Conservation (phyloP, 192 early-diverging fungal species). For the Dimargaris cristalligena region DNA sequence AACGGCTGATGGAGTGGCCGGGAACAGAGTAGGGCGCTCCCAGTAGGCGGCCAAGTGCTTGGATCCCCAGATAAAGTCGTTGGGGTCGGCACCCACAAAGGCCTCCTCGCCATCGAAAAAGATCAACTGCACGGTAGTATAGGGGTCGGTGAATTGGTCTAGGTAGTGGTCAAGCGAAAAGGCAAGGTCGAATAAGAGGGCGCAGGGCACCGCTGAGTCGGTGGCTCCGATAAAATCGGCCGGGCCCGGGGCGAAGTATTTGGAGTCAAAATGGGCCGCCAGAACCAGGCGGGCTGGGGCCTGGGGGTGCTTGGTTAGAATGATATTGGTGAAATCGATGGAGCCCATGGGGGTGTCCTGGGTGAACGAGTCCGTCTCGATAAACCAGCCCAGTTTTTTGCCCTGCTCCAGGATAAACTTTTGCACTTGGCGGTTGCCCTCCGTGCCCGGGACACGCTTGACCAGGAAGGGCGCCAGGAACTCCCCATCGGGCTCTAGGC, state of each 20-base stretch:
- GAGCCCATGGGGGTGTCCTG: conserved; percentile 59
- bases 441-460: conserved; percentile 62
- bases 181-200: conserved; percentile 74
- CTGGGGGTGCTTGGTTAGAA: conserved; percentile 71
- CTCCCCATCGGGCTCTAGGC: conserved; percentile 25
- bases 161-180: conserved; percentile 42
- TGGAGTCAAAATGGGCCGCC: conserved; percentile 89
- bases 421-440: conserved; percentile 48
- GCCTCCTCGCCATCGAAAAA: conserved; percentile 98
- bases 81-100: conserved; percentile 22
- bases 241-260: conserved; percentile 37
- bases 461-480: conserved; percentile 57
- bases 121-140: conserved; percentile 67
- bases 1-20: too few relatives aligned
- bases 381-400: conserved; percentile 48
- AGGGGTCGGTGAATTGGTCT: conserved; percentile 22
- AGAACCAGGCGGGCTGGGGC: conserved; percentile 58
- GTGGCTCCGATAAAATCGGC: conserved; percentile 70
- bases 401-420: conserved; percentile 50
- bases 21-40: conserved; percentile 30
- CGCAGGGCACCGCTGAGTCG: conserved; percentile 83
- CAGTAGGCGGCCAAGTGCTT: conserved; percentile 70
- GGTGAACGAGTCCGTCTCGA: conserved; percentile 65
- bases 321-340: conserved; percentile 68
- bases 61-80: conserved; percentile 11